Evolutionary conservation across 768 basidiomycete species (phyloP).

Genomic region (Collybiopsis luxurians): DNA sequence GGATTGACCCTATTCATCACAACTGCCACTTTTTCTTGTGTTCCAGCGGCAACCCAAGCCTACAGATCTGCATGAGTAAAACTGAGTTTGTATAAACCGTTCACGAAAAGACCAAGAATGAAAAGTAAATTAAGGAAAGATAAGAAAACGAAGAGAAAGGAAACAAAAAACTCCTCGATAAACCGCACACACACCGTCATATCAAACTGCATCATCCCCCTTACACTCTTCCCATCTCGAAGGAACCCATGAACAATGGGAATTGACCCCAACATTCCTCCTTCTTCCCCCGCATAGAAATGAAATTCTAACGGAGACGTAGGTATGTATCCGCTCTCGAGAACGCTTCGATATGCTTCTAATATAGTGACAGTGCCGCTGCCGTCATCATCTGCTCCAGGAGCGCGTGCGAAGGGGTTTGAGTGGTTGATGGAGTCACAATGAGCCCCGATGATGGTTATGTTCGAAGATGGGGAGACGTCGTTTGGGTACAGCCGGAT

Average conservation of each 20-base stretch:
- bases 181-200: constrained; percentile 10
- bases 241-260: constrained; percentile 39
- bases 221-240: constrained; percentile 28
- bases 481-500: constrained; percentile 8
- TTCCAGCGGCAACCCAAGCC: constrained; percentile 9
- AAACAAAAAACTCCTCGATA: background rate
- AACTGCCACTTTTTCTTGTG: constrained; percentile 14
- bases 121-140: no score
- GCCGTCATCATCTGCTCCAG: constrained; percentile 37
- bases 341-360: constrained; percentile 25
- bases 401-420: constrained; percentile 20
- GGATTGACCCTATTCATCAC: constrained; percentile 8
- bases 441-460: constrained; percentile 21
- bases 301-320: constrained; percentile 27
- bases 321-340: constrained; percentile 20
- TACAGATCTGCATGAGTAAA: no score
- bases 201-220: constrained; percentile 37
- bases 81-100: no score
- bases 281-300: constrained; percentile 29
- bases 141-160: background rate
- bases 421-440: constrained; percentile 23
- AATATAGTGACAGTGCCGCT: constrained; percentile 28
- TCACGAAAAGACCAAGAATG: no score
- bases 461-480: background rate
- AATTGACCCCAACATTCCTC: constrained; percentile 34